Conservation (phyloP, 2,329 filamentous ascomycete species). For the Chrysoporthe puriensis region DNA sequence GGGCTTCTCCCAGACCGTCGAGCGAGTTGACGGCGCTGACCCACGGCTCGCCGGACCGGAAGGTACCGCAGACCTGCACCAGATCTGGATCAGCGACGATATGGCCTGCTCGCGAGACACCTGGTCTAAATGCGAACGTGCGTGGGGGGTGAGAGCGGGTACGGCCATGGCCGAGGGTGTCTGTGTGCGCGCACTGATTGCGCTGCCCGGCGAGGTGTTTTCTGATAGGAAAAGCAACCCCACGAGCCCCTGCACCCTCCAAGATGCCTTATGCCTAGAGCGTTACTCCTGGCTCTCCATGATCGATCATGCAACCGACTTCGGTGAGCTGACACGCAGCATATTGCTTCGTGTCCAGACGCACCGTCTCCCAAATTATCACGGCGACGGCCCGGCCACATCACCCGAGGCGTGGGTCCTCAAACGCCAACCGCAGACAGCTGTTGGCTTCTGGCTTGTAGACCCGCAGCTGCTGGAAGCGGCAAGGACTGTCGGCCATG, state of each 20-base stretch:
- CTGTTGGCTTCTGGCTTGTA: slow-evolving; percentile 19
- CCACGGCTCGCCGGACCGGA: slow-evolving; percentile 3
- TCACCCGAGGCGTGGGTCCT: slow-evolving; percentile 13
- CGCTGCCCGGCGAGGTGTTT: background rate
- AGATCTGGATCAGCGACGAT: background rate
- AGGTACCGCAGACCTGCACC: background rate
- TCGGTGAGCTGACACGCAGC: background rate
- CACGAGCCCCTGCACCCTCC: background rate
- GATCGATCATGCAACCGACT: background rate
- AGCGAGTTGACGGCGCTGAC: background rate
- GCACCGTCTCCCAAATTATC: background rate
- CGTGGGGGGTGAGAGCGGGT: background rate
- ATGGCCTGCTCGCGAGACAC: background rate
- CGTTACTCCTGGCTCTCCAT: slow-evolving; percentile 1
- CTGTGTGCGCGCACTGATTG: background rate
- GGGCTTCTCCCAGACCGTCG: background rate
- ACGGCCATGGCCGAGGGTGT: background rate
- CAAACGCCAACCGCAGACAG: slow-evolving; percentile 4
- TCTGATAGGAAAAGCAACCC: too few relatives aligned
- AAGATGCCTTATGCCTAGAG: background rate
- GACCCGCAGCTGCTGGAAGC: slow-evolving; percentile 9
- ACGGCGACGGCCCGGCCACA: background rate
- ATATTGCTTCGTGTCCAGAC: background rate
- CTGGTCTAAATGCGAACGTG: background rate
- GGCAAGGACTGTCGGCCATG: background rate